Evolutionary conservation across 2,329 filamentous ascomycete genomes (phyloP).

Genomic region (Elsinoe necatrix): DNA sequence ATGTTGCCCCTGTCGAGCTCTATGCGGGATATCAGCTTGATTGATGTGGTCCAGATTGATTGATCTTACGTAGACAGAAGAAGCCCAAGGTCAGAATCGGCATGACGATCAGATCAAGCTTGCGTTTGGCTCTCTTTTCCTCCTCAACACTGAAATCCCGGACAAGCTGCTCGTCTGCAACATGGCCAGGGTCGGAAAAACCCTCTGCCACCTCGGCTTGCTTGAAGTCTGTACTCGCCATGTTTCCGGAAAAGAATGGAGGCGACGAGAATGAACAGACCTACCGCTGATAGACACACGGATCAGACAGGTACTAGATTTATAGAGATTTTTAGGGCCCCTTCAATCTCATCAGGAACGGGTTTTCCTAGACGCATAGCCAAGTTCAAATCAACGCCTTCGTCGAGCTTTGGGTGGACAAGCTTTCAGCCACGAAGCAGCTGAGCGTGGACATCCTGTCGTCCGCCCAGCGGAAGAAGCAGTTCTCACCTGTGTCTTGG

Average conservation of each 20-base stretch:
- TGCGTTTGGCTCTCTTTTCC: slow-evolving; percentile 26
- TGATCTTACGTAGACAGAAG: slow-evolving; percentile 26
- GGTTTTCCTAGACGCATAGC: not conserved
- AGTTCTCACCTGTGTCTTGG: not conserved
- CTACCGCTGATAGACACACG: not conserved
- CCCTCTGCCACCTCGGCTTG: not conserved
- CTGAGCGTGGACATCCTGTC: slow-evolving; percentile 3
- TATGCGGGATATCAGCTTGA: slow-evolving; percentile 14
- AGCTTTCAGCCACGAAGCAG: slow-evolving; percentile 5
- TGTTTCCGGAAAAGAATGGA: not conserved
- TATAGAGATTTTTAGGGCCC: not conserved
- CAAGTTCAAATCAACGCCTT: slow-evolving; percentile 5
- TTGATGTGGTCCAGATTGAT: not conserved
- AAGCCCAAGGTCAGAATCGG: slow-evolving; percentile 28
- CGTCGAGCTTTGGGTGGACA: slow-evolving; percentile 4
- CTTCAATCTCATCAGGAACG: not conserved
- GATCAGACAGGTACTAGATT: not conserved
- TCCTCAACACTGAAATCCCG: slow-evolving; percentile 26
- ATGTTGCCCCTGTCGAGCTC: slow-evolving; percentile 28
- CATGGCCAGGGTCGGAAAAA: not conserved
- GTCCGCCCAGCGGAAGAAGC: slow-evolving; percentile 3
- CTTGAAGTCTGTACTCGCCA: slow-evolving; percentile 7
- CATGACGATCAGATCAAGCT: slow-evolving; percentile 29
- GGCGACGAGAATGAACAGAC: not conserved
- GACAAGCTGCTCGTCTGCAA: not conserved